phyloP scores from a whole-genome alignment of 1,284 basidiomycete genomes.

The Cutaneotrichosporon sp. region DNA sequence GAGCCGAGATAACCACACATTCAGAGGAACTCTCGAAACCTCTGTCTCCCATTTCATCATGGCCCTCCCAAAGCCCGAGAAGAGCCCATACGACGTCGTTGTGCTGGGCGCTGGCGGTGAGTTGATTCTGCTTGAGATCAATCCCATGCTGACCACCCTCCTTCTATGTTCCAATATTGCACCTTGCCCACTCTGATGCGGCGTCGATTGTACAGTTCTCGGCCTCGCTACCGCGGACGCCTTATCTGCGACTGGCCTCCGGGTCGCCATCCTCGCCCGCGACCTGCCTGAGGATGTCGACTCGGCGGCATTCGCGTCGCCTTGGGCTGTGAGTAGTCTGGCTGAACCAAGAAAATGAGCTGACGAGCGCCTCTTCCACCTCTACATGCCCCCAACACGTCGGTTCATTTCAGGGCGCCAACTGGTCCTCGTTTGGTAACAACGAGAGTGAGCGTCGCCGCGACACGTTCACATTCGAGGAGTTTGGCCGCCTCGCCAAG shows the following conservation, averaged over 20 bases:
- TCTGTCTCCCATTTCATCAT: not conserved
- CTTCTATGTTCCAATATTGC: too few species aligned
- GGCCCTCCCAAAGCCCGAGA: conserved; percentile 1
- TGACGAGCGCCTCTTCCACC: not conserved
- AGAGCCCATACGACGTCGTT: conserved; percentile 49
- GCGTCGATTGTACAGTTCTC: conserved; percentile 45
- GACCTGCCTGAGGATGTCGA: conserved; percentile 65
- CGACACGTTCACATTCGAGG: conserved; percentile 50
- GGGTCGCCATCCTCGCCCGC: conserved; percentile 63
- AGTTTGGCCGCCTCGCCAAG: conserved; percentile 57
- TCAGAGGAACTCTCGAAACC: not conserved
- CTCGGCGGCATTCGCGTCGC: conserved; percentile 64
- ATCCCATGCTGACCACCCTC: not conserved
- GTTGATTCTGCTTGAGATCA: conserved; percentile 11
- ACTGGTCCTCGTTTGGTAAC: conserved; percentile 63
- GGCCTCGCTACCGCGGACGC: conserved; percentile 55
- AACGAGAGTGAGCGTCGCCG: conserved; percentile 54
- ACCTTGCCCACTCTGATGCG: too few species aligned
- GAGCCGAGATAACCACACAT: not conserved
- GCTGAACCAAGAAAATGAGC: not conserved
- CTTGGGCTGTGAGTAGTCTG: conserved; percentile 63
- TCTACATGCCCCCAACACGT: too few species aligned
- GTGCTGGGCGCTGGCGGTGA: conserved; percentile 60
- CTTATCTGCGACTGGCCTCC: conserved; percentile 54
- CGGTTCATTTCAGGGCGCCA: conserved; percentile 58